phyloP scores from a whole-genome alignment of 331 rosid species.

The Malus hybrid region DNA sequence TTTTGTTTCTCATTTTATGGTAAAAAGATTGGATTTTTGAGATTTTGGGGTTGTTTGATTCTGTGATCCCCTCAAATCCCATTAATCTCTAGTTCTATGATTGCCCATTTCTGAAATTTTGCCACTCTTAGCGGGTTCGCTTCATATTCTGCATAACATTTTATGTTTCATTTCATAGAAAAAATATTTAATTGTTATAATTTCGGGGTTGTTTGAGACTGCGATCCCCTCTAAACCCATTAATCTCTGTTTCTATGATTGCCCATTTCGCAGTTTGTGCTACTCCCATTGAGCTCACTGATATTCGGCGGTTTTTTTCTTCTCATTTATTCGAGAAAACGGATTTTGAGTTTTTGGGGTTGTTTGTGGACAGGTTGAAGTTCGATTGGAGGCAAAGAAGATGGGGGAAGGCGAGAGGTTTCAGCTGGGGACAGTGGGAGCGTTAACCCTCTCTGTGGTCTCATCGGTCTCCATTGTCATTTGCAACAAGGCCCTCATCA shows the following conservation, averaged over 20 bases:
- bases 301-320: slow-evolving; percentile 2
- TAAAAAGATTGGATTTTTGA: not conserved
- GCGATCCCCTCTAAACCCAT: not conserved
- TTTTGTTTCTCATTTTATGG: not conserved
- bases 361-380: slow-evolving; percentile 12
- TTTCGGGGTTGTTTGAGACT: no score
- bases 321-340: not conserved
- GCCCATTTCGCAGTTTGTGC: not conserved
- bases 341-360: not conserved
- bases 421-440: slow-evolving; percentile 79
- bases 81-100: not conserved
- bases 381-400: slow-evolving; percentile 18
- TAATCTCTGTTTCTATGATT: not conserved
- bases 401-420: slow-evolving; percentile 71
- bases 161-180: not conserved
- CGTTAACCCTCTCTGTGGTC: slow-evolving; percentile 70
- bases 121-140: not conserved
- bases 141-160: not conserved
- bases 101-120: not conserved
- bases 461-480: slow-evolving; percentile 29
- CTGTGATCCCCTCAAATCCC: not conserved
- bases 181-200: no score
- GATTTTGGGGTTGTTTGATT: not conserved
- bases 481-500: slow-evolving; percentile 75
- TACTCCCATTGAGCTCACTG: slow-evolving; percentile 1